Percentiles rank a stretch among this genome's conserved stretches.
These are phyloP conservation scores for apple (Malus domestica) DNA, from an alignment of 306 rosid genomes.

Conservation along the genomic window DNA sequence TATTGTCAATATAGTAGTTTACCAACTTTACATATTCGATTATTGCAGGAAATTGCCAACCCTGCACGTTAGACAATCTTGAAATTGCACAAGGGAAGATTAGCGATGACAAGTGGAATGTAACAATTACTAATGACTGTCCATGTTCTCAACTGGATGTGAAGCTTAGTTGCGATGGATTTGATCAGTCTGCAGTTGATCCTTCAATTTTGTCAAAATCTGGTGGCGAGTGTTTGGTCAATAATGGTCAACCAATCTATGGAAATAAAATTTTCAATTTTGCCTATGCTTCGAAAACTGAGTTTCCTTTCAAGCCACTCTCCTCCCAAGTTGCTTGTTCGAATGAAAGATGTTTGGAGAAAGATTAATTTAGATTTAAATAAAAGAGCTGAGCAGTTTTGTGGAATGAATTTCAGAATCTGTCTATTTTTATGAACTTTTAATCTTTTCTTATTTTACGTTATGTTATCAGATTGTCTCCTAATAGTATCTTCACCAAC, in stretches of 20 bases:
- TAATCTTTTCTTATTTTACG: too few relatives aligned
- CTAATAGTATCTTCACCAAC: too few relatives aligned
- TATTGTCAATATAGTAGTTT: too few relatives aligned
- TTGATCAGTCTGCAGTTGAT: conserved; percentile 17
- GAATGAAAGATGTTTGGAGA: neutral
- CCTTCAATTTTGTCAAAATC: conserved; percentile 14
- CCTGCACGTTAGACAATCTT: conserved; percentile 13
- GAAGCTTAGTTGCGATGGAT: conserved; percentile 6
- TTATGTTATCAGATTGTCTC: too few relatives aligned
- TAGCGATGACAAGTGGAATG: conserved; percentile 20
- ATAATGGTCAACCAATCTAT: conserved; percentile 21
- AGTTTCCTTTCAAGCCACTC: neutral
- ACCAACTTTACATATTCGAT: too few relatives aligned
- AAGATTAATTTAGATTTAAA: neutral
- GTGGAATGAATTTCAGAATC: too few relatives aligned
- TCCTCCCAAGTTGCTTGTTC: conserved; percentile 8
- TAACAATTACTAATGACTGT: conserved; percentile 24
- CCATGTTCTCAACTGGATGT: conserved; percentile 6
- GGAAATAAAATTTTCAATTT: neutral
- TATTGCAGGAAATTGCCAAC: neutral
- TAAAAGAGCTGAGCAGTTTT: too few relatives aligned
- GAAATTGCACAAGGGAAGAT: conserved; percentile 20
- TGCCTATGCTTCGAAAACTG: conserved; percentile 7
- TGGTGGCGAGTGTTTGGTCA: conserved; percentile 12
- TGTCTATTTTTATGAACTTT: too few relatives aligned